Conservation (phyloP, 1,284 basidiomycete species). For the Leccinum holopus region DNA sequence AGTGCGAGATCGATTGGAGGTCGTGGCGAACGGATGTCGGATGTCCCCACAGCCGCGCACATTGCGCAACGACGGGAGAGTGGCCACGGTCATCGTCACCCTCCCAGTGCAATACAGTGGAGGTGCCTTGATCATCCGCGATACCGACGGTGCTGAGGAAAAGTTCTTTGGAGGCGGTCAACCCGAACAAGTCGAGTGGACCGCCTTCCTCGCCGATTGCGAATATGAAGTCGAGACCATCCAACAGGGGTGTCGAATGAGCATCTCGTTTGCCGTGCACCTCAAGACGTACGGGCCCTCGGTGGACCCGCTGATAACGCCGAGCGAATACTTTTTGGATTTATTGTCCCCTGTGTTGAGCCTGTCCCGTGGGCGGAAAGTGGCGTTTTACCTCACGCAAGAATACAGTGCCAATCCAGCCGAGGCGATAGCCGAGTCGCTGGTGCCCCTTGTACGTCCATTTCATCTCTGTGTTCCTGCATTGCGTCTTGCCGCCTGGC, state of each 20-base stretch:
- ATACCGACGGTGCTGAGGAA: constrained; percentile 58
- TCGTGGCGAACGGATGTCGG: constrained; percentile 59
- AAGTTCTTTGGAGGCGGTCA: constrained; percentile 62
- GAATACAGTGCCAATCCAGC: constrained; percentile 75
- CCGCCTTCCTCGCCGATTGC: constrained; percentile 69
- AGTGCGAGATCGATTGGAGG: constrained; percentile 65
- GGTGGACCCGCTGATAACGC: constrained; percentile 62
- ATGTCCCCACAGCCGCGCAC: constrained; percentile 55
- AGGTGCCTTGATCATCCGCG: constrained; percentile 59
- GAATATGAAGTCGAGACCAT: constrained; percentile 71
- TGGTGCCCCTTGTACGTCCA: constrained; percentile 66
- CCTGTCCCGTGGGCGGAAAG: constrained; percentile 61
- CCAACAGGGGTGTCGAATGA: constrained; percentile 65
- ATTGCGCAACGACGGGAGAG: constrained; percentile 59
- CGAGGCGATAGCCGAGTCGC: constrained; percentile 63
- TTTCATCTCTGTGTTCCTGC: constrained; percentile 9
- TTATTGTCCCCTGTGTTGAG: constrained; percentile 68
- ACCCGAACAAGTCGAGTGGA: constrained; percentile 69
- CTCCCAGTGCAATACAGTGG: constrained; percentile 72
- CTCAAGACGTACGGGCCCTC: constrained; percentile 64
- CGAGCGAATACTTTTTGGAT: constrained; percentile 72
- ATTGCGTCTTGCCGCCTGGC: constrained; percentile 5
- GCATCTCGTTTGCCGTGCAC: constrained; percentile 69
- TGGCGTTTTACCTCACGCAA: constrained; percentile 68
- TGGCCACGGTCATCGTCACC: constrained; percentile 70